These are phyloP conservation scores for Malassezia yamatoensis DNA, from an alignment of 1,284 basidiomycete species.

Conservation along the genomic window DNA sequence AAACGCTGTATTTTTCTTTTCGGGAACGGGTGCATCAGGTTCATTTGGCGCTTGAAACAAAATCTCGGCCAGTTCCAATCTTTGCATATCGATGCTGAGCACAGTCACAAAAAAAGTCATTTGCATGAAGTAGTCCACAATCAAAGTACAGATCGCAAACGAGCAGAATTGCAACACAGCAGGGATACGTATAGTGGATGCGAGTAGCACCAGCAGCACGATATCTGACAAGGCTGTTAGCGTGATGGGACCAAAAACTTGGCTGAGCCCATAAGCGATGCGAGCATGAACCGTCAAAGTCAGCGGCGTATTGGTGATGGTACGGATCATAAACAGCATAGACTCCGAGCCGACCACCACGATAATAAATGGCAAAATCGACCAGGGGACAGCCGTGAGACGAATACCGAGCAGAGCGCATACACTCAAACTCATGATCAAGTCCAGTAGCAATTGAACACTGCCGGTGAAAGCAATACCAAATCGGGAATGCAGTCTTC, in stretches of 20 bases:
- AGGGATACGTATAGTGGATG: constrained; percentile 60
- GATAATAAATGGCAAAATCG: constrained; percentile 79
- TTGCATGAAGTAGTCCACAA: constrained; percentile 89
- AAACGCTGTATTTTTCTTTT: neutral
- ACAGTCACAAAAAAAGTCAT: constrained; percentile 86
- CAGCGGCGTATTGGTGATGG: constrained; percentile 78
- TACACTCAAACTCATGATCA: constrained; percentile 82
- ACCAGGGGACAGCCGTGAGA: constrained; percentile 77
- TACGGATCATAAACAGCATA: constrained; percentile 84
- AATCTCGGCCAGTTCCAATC: constrained; percentile 58
- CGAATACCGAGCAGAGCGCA: constrained; percentile 74
- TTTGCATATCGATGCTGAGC: constrained; percentile 77
- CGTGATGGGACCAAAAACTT: constrained; percentile 80
- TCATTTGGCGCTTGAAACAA: constrained; percentile 13
- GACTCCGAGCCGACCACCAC: constrained; percentile 93
- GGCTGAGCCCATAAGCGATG: constrained; percentile 74
- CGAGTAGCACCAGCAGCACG: constrained; percentile 66
- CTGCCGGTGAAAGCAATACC: constrained; percentile 87
- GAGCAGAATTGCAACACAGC: constrained; percentile 85
- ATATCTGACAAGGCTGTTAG: constrained; percentile 83
- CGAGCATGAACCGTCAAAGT: constrained; percentile 81
- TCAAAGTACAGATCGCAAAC: constrained; percentile 83
- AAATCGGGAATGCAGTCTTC: constrained; percentile 69
- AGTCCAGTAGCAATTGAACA: constrained; percentile 79
- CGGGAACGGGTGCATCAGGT: neutral